Base-by-base conservation (phyloP, 1,139 yeast genomes). In the Geotrichum klebahnii region DNA sequence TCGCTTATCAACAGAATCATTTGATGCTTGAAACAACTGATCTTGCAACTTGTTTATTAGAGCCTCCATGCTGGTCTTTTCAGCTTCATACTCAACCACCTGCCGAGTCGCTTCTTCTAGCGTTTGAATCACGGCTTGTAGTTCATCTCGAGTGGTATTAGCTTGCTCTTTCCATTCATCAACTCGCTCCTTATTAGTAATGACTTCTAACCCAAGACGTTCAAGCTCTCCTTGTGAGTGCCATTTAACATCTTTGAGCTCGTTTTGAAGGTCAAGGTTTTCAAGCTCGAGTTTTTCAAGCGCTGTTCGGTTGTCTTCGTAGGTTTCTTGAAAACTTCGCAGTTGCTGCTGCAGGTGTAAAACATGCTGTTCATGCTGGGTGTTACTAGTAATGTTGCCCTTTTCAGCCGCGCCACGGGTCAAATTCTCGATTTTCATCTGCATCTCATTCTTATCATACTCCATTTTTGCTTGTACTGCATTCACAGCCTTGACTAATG, bases 71-170 rank as follows among this genome's bases (percentile, higher is more conserved):
- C 57, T 57, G 10, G 55, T 51, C 5, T 68, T 59, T 48, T 67
- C 69, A n/a, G 65, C 55, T 49, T 68, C 72, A 44, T 65, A 64
- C 46, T 63, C 67, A 14, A 68, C 71, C 0, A 72, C 64, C 51
- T 68, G 63, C 34, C 63, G 53, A 5, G 71, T 68, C 20, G 68
- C 62, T 33, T 67, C 70, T 46, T 68, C 72, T 16, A 68, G 59
- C n/a, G 67, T 59, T 37, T 52, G 51, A 3, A 66, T 63, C 34
- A 65, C 68, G 0, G 58, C 53, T 45, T 60, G 66, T 23, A 68
- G 59, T 56, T 68, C 70, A 2, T 48, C 26, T 19, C 66, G 59
- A 47, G 66, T 59, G 6, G 63, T 56, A 16, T 63, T 67, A 42
- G 65, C 58, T 22, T 67, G 59, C 39, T 59, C 63, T 40, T 62